Conservation (phyloP, 192 early-diverging fungal species). For the Bifiguratus adelaidae region DNA sequence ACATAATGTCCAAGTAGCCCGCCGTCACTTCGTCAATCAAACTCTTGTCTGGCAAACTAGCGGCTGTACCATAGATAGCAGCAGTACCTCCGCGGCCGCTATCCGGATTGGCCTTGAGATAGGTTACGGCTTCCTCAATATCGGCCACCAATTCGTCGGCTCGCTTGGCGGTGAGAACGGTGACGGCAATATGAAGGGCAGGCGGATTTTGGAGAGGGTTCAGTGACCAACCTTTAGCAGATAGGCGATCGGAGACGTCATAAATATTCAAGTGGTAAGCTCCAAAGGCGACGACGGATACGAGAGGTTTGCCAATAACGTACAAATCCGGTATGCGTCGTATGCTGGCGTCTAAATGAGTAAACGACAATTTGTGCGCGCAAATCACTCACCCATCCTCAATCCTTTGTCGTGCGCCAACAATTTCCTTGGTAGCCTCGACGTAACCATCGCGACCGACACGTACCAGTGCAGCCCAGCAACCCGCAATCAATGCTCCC, state of each 20-base stretch:
- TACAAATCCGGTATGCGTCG: constrained; percentile 49
- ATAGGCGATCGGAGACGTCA: constrained; percentile 74
- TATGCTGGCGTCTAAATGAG: constrained; percentile 19
- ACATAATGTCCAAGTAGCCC: constrained; percentile 83
- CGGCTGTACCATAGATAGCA: constrained; percentile 89
- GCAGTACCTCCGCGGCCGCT: constrained; percentile 64
- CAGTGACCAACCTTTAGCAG: constrained; percentile 74
- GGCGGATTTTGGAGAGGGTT: constrained; percentile 83
- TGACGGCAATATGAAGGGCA: constrained; percentile 85
- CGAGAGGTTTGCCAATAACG: constrained; percentile 75
- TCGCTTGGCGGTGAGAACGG: constrained; percentile 61
- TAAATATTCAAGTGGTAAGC: constrained; percentile 66
- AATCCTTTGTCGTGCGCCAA: constrained; percentile 60
- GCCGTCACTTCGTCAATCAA: constrained; percentile 80
- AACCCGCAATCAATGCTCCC: constrained; percentile 90
- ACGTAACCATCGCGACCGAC: constrained; percentile 86
- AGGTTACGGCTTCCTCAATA: constrained; percentile 60
- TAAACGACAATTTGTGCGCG: not conserved
- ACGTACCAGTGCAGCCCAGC: constrained; percentile 88
- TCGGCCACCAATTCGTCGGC: constrained; percentile 68
- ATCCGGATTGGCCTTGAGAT: constrained; percentile 54
- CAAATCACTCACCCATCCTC: constrained; percentile 36
- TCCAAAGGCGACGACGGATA: constrained; percentile 77
- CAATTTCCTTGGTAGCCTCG: constrained; percentile 67
- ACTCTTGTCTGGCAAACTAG: constrained; percentile 73